phyloP scores from a whole-genome alignment of 148 eudicot genomes.

The Pharnaceum exiguum region DNA sequence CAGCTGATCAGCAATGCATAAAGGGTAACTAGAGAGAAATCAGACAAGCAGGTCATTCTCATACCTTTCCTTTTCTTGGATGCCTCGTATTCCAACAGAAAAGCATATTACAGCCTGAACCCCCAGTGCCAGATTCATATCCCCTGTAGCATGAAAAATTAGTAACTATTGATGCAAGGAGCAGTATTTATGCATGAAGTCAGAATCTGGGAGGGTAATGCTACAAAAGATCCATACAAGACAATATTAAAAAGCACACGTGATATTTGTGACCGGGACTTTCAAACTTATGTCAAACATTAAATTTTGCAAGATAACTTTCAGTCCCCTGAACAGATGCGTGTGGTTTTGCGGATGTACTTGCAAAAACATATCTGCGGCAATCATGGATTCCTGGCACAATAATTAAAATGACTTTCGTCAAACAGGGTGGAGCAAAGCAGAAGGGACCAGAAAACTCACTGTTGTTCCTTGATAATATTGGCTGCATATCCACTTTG shows the following conservation, averaged over 20 bases:
- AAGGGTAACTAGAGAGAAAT: background rate
- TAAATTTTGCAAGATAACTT: no score
- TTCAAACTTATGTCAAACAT: no score
- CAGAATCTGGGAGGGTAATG: background rate
- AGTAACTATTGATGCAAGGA: background rate
- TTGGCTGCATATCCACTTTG: slow-evolving; percentile 44
- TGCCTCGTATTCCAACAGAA: slow-evolving; percentile 78
- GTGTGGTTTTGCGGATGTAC: no score
- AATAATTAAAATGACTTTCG: no score
- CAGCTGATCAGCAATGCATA: no score
- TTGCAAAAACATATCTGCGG: no score
- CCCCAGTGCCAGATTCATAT: slow-evolving; percentile 84
- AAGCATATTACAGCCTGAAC: slow-evolving; percentile 63
- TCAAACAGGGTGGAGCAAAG: background rate
- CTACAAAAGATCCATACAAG: background rate
- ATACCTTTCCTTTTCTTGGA: slow-evolving; percentile 54
- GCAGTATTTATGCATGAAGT: background rate
- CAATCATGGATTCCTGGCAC: no score
- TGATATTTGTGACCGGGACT: no score
- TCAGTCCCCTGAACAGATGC: no score
- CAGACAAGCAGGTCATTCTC: background rate
- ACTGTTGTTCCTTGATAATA: slow-evolving; percentile 68
- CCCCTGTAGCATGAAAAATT: slow-evolving; percentile 43
- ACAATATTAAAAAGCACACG: no score
- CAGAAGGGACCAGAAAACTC: slow-evolving; percentile 24